These are phyloP conservation scores for Ascochyta koolunga DNA, from an alignment of 2,329 filamentous ascomycete species.

Conservation along the genomic window DNA sequence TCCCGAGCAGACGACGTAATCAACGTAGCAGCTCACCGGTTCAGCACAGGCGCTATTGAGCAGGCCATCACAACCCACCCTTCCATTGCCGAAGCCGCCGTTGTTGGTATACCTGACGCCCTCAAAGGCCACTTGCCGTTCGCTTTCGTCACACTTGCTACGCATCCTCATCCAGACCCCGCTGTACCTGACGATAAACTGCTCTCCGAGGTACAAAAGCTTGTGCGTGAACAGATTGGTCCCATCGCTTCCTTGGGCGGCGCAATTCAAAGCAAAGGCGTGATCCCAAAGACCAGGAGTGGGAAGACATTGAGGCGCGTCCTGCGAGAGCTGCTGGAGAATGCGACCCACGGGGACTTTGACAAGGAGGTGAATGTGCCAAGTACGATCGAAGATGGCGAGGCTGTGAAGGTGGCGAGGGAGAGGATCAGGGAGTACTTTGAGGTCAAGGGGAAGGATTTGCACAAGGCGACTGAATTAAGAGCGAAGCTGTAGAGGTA, in stretches of 20 bases:
- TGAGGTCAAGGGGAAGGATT: slow-evolving; percentile 49
- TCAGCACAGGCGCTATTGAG: slow-evolving; percentile 90
- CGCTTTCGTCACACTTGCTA: slow-evolving; percentile 75
- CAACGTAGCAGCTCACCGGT: slow-evolving; percentile 91
- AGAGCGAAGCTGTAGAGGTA: slow-evolving; percentile 49
- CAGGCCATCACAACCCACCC: slow-evolving; percentile 86
- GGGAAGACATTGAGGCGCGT: slow-evolving; percentile 89
- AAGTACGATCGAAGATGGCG: slow-evolving; percentile 81
- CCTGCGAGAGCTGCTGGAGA: slow-evolving; percentile 81
- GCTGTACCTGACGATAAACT: slow-evolving; percentile 58
- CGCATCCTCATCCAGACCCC: slow-evolving; percentile 58
- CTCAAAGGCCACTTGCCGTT: slow-evolving; percentile 93
- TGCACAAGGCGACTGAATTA: slow-evolving; percentile 48
- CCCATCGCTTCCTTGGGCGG: slow-evolving; percentile 85
- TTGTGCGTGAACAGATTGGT: slow-evolving; percentile 81
- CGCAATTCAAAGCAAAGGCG: slow-evolving; percentile 80
- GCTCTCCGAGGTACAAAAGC: slow-evolving; percentile 69
- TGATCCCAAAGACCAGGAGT: slow-evolving; percentile 91
- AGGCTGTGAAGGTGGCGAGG: slow-evolving; percentile 76
- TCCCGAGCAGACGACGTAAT: slow-evolving; percentile 81
- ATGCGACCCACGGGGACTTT: slow-evolving; percentile 75
- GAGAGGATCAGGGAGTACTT: slow-evolving; percentile 79
- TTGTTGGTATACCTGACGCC: slow-evolving; percentile 82
- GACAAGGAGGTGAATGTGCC: slow-evolving; percentile 76
- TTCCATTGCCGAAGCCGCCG: slow-evolving; percentile 79